Evolutionary conservation across 257 asterid genomes (phyloP).

Genomic region (Gentiana dahurica): DNA sequence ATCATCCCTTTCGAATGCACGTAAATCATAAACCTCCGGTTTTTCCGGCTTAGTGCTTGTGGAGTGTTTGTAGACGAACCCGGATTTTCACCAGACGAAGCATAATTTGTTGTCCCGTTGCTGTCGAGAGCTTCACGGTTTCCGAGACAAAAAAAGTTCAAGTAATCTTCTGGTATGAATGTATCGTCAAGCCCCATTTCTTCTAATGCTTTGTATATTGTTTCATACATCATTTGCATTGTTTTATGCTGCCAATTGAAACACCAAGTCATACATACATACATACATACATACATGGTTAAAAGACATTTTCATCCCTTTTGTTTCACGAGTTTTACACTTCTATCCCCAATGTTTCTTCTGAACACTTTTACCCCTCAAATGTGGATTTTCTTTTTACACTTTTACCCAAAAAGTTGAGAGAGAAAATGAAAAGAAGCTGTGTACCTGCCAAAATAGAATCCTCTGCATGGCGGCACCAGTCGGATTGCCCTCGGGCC

Average conservation of each 20-base stretch:
- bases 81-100: conserved; percentile 24
- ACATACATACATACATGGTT: background rate
- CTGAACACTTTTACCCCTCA: background rate
- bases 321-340: too few species aligned
- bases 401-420: too few species aligned
- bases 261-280: background rate
- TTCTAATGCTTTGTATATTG: conserved; percentile 81
- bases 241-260: conserved; percentile 63
- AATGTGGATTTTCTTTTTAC: background rate
- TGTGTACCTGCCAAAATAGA: conserved; percentile 90
- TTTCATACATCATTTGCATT: conserved; percentile 99
- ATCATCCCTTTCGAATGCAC: conserved; percentile 98
- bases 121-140: conserved; percentile 57
- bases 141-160: conserved; percentile 90
- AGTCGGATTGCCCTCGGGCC: conserved; percentile 99
- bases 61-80: conserved; percentile 52
- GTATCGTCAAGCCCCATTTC: conserved; percentile 93
- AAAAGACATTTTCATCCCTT: background rate
- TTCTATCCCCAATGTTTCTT: background rate
- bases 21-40: conserved; percentile 91
- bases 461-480: conserved; percentile 93
- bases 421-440: background rate
- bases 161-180: conserved; percentile 70
- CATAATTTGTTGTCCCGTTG: conserved; percentile 5
- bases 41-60: conserved; percentile 70